Conservation (phyloP, 2,329 filamentous ascomycete species). For the Westerdykella ornata region DNA sequence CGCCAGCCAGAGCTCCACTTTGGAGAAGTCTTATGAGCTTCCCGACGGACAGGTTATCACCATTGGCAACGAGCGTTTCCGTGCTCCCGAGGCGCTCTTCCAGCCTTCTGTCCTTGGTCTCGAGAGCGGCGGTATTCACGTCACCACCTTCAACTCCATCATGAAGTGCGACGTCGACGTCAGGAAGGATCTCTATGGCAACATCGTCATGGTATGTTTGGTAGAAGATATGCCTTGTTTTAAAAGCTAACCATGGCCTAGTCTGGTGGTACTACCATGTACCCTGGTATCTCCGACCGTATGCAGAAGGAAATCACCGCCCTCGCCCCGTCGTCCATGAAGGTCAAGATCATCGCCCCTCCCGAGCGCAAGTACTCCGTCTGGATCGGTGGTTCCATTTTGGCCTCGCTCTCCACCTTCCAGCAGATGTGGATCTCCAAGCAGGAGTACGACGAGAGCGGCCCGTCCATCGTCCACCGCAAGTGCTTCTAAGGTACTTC, state of each 20-base stretch:
- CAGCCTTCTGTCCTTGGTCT: slow-evolving; percentile 97
- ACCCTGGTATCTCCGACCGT: slow-evolving; percentile 99
- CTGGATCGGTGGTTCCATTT: slow-evolving; percentile 99
- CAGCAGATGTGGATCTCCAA: slow-evolving; percentile 99
- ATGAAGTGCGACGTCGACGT: slow-evolving; percentile 99
- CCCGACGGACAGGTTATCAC: slow-evolving; percentile 99
- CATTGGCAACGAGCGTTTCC: slow-evolving; percentile 99
- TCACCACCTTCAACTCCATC: slow-evolving; percentile 99
- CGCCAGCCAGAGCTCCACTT: slow-evolving; percentile 92
- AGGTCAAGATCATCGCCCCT: slow-evolving; percentile 99
- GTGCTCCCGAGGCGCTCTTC: slow-evolving; percentile 98
- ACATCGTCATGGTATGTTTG: slow-evolving; percentile 96
- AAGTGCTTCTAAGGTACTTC: slow-evolving; percentile 96
- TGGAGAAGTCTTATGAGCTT: slow-evolving; percentile 99
- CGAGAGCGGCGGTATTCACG: slow-evolving; percentile 97
- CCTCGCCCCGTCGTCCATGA: slow-evolving; percentile 98
- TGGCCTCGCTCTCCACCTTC: slow-evolving; percentile 99
- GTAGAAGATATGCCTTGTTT: neutral
- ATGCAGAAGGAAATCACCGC: slow-evolving; percentile 99
- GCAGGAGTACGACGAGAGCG: slow-evolving; percentile 99
- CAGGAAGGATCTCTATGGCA: slow-evolving; percentile 99
- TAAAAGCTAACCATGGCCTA: slow-evolving; percentile 42
- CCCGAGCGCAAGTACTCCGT: slow-evolving; percentile 99
- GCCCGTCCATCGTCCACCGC: slow-evolving; percentile 98
- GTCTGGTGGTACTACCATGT: slow-evolving; percentile 99